Conservation (phyloP, 495 filamentous ascomycete species). For the Penicillium bialowiezense region DNA sequence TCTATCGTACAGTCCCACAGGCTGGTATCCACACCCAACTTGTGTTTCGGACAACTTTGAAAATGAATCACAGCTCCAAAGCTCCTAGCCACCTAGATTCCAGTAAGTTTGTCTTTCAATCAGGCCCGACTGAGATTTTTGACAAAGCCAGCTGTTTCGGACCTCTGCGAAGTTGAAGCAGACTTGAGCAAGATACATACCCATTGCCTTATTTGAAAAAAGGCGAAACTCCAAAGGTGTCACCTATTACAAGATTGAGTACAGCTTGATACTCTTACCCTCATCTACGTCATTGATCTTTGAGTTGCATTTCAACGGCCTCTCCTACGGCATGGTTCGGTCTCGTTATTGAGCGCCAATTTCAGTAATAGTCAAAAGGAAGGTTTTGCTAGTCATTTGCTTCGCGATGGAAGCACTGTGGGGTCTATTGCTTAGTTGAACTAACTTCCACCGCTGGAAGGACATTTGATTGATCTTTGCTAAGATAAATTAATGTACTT, state of each 20-base stretch:
- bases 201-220: background rate
- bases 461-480: too few relatives aligned
- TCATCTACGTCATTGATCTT: slow-evolving; percentile 25
- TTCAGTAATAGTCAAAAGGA: too few relatives aligned
- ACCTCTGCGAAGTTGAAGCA: slow-evolving; percentile 17
- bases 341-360: slow-evolving; percentile 16
- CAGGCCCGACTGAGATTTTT: too few relatives aligned
- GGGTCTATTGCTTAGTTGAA: too few relatives aligned
- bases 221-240: slow-evolving; percentile 17
- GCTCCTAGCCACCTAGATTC: background rate
- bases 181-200: slow-evolving; percentile 25
- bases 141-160: slow-evolving; percentile 3
- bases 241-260: slow-evolving; percentile 16
- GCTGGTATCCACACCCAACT: background rate
- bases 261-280: slow-evolving; percentile 20
- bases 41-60: background rate
- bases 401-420: too few relatives aligned
- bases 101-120: background rate
- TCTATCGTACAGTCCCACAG: background rate
- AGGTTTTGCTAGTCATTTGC: too few relatives aligned
- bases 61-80: background rate
- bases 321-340: slow-evolving; percentile 18
- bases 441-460: too few relatives aligned
- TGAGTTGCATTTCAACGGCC: slow-evolving; percentile 26
- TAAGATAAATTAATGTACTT: too few relatives aligned